Conservation (phyloP, 2,329 filamentous ascomycete genomes). For the Phaeophleospora eucalypticola region DNA sequence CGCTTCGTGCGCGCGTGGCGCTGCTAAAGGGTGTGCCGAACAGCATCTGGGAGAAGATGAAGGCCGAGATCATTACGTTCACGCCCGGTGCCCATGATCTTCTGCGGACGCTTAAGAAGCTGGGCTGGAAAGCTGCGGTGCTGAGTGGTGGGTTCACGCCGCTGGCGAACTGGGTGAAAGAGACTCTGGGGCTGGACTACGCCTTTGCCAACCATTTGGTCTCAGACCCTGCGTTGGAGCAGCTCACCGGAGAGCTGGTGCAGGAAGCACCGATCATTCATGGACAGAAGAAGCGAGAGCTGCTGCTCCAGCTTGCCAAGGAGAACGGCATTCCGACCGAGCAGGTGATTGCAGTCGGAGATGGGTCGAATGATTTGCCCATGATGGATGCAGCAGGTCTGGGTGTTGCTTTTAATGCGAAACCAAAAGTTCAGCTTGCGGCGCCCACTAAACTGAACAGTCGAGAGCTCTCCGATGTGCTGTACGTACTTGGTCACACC, state of each 20-base stretch:
- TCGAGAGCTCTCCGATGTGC: conserved; percentile 64
- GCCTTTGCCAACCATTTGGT: conserved; percentile 83
- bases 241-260: conserved; percentile 67
- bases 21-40: conserved; percentile 77
- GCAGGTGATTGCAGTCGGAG: conserved; percentile 70
- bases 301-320: conserved; percentile 66
- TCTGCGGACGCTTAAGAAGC: conserved; percentile 65
- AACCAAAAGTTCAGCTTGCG: conserved; percentile 74
- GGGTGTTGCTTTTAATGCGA: conserved; percentile 80
- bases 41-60: conserved; percentile 65
- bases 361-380: conserved; percentile 76
- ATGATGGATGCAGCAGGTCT: conserved; percentile 75
- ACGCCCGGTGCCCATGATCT: conserved; percentile 76
- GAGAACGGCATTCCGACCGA: conserved; percentile 62
- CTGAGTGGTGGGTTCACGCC: conserved; percentile 90
- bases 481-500: conserved; percentile 63
- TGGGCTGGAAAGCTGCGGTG: conserved; percentile 86
- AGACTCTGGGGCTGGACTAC: conserved; percentile 77
- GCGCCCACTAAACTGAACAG: conserved; percentile 70
- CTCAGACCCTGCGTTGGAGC: conserved; percentile 50
- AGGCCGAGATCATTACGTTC: conserved; percentile 64
- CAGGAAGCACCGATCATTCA: conserved; percentile 70
- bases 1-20: conserved; percentile 73
- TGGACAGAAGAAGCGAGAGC: conserved; percentile 67
- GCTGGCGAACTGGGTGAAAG: conserved; percentile 79